Evolutionary conservation across 495 filamentous ascomycete genomes (phyloP).

Genomic region (Aspergillus bridgeri): DNA sequence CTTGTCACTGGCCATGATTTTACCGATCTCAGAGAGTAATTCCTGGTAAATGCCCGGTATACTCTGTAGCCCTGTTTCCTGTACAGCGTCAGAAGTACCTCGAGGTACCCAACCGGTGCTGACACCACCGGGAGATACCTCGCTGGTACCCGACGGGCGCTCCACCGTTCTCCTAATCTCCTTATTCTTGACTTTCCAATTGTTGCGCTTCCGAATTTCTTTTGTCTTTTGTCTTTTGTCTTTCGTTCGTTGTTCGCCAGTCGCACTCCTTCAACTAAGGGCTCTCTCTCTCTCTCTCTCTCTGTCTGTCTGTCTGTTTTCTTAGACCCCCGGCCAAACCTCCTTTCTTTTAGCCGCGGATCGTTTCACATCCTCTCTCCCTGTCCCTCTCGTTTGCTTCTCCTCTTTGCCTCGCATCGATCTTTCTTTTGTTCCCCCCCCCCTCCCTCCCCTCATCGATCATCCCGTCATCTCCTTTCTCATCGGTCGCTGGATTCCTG

Average conservation of each 20-base stretch:
- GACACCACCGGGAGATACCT: too few species aligned
- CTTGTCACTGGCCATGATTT: too few species aligned
- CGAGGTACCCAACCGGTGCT: too few species aligned
- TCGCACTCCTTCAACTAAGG: slow-evolving; percentile 13
- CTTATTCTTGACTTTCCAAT: background rate
- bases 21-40: too few species aligned
- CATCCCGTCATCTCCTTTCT: background rate
- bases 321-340: slow-evolving; percentile 9
- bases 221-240: background rate
- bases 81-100: too few species aligned
- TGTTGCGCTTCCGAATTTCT: too few species aligned
- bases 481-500: background rate
- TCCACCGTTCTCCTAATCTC: too few species aligned
- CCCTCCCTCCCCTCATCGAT: slow-evolving; percentile 5
- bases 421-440: slow-evolving; percentile 7
- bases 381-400: slow-evolving; percentile 1
- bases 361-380: slow-evolving; percentile 13
- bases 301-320: too few species aligned
- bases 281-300: background rate
- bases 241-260: slow-evolving; percentile 3
- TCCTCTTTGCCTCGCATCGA: slow-evolving; percentile 5
- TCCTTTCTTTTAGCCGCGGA: slow-evolving; percentile 13
- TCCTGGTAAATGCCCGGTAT: too few species aligned
- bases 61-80: too few species aligned
- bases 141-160: too few species aligned